phyloP scores from a whole-genome alignment of 2,329 filamentous ascomycete genomes.

The Trichoderma polysporum region DNA sequence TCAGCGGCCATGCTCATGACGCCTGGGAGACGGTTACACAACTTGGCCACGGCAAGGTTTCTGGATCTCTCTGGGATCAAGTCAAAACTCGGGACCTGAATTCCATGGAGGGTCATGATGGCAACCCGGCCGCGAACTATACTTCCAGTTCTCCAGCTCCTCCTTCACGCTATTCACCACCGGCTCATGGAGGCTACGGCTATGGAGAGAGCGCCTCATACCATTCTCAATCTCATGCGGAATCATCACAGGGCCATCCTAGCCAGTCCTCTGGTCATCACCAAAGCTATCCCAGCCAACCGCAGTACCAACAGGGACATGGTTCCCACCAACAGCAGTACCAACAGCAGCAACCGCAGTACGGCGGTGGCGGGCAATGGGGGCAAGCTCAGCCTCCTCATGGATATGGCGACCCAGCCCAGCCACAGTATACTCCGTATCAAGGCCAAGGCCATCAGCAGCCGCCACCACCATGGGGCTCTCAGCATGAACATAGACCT shows the following conservation, averaged over 20 bases:
- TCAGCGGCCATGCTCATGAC: conserved; percentile 43
- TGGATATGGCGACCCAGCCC: conserved; percentile 27
- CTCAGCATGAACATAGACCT: conserved; percentile 41
- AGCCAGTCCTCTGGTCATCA: conserved; percentile 19
- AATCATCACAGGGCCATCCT: conserved; percentile 29
- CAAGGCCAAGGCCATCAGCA: conserved; percentile 26
- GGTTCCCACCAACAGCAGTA: conserved; percentile 25
- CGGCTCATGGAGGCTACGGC: conserved; percentile 38
- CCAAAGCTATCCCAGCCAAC: conserved; percentile 7
- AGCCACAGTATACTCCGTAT: conserved; percentile 27
- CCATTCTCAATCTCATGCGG: conserved; percentile 17
- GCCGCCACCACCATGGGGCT: conserved; percentile 35
- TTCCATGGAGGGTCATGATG: conserved; percentile 53
- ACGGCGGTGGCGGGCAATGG: conserved; percentile 28
- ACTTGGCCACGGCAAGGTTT: conserved; percentile 56
- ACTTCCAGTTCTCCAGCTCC: conserved; percentile 42
- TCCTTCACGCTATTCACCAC: conserved; percentile 32
- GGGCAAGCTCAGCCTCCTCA: conserved; percentile 5
- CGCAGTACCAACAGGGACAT: conserved; percentile 31
- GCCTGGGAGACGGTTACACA: conserved; percentile 44
- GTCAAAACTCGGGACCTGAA: conserved; percentile 59
- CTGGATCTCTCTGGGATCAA: conserved; percentile 61
- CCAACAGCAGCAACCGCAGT: conserved; percentile 29
- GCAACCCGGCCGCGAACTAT: conserved; percentile 38
- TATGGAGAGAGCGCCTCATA: conserved; percentile 41